Evolutionary conservation across 805 yeast species (phyloP).

Genomic region (Danielia oregonensis): DNA sequence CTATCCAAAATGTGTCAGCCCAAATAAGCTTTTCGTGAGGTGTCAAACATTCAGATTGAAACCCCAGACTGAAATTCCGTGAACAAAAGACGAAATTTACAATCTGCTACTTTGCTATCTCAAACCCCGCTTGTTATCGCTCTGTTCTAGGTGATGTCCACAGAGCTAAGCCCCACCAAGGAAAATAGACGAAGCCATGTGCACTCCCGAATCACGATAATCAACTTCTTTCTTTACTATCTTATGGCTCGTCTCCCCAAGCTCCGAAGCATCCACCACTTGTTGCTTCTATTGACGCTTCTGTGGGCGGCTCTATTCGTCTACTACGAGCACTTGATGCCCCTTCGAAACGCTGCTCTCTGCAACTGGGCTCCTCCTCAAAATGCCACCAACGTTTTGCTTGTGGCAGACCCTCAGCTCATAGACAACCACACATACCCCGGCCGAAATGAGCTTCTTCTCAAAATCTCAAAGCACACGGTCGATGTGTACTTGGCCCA

Average conservation of each 20-base stretch:
- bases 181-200: too few relatives aligned
- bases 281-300: constrained; percentile 19
- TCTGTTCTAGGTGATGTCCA: too few relatives aligned
- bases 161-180: too few relatives aligned
- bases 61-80: too few relatives aligned
- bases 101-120: too few relatives aligned
- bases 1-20: too few relatives aligned
- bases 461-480: constrained; percentile 37
- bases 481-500: constrained; percentile 36
- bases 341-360: constrained; percentile 20
- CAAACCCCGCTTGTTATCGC: too few relatives aligned
- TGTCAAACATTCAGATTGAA: too few relatives aligned
- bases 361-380: constrained; percentile 28
- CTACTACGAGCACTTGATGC: constrained; percentile 31
- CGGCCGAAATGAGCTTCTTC: constrained; percentile 28
- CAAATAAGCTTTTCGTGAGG: too few relatives aligned
- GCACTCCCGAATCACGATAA: too few relatives aligned
- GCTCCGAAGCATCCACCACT: constrained; percentile 26
- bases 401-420: constrained; percentile 44
- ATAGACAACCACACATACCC: constrained; percentile 44
- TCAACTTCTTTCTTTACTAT: not conserved
- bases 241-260: constrained; percentile 15
- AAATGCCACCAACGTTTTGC: constrained; percentile 24
- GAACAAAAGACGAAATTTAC: too few relatives aligned
- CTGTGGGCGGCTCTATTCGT: constrained; percentile 30